Conservation (phyloP, 2,329 filamentous ascomycete genomes). For the Thyridium curvatum region DNA sequence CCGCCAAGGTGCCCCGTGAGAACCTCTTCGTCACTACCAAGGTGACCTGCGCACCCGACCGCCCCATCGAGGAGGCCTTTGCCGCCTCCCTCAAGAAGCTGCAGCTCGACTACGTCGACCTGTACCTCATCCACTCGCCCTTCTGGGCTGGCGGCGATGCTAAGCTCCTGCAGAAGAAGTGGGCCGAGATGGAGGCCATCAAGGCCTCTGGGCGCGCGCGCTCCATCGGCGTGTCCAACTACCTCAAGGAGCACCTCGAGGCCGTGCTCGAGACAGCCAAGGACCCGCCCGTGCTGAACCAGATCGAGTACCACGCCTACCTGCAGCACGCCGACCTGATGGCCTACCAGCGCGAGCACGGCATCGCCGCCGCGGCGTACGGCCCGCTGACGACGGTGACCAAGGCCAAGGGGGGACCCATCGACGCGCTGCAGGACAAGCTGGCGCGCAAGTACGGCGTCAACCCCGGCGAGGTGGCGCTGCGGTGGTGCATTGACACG, state of each 20-base stretch:
- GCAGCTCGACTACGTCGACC: slow-evolving; percentile 64
- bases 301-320: slow-evolving; percentile 78
- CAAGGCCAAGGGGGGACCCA: slow-evolving; percentile 43
- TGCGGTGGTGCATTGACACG: slow-evolving; percentile 56
- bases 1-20: slow-evolving; percentile 56
- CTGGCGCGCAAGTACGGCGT: slow-evolving; percentile 55
- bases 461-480: slow-evolving; percentile 45
- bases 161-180: slow-evolving; percentile 49
- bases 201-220: slow-evolving; percentile 57
- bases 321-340: slow-evolving; percentile 58
- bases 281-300: slow-evolving; percentile 64
- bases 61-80: slow-evolving; percentile 43
- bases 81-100: slow-evolving; percentile 57
- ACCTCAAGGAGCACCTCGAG: slow-evolving; percentile 50
- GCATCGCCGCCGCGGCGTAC: slow-evolving; percentile 52
- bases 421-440: slow-evolving; percentile 42
- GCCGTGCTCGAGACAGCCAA: slow-evolving; percentile 51
- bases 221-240: slow-evolving; percentile 77
- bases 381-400: slow-evolving; percentile 46
- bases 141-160: slow-evolving; percentile 41
- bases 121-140: slow-evolving; percentile 60
- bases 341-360: slow-evolving; percentile 48
- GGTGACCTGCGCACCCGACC: slow-evolving; percentile 27
- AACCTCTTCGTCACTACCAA: slow-evolving; percentile 66
- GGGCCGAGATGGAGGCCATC: slow-evolving; percentile 60